Evolutionary conservation across 345 rosid species (phyloP), one percentile per base, ranked within the genome.

Genomic region (Rhodamnia rubescens): DNA sequence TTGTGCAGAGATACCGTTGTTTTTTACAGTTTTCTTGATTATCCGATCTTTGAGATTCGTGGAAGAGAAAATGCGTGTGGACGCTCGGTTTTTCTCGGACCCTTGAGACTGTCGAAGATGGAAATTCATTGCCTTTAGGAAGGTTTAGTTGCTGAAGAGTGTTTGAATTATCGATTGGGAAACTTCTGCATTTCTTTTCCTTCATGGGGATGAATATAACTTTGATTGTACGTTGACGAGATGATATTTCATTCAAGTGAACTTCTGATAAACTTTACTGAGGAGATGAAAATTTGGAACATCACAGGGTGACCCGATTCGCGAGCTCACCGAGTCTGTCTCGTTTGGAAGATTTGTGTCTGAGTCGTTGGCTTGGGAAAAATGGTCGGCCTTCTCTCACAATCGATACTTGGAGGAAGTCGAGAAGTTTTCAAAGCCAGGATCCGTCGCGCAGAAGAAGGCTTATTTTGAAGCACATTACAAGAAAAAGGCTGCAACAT

Each of bases 401-500:
- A 97, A 97, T 47, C 98, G 94, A 61, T 93, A 95, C 91, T 87
- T 95, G 86, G 99, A 97, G 88, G 99, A 97, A 88, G 96, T 92
- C 4, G 95, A 96, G 92, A 95, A 90, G 86, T 92, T 90, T 80
- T 92, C 98, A 5, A 95, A 90, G 87, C 98, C 98, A 50, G 99
- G 99, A 53, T 90, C 97, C 87, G 99, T 97, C 83, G 99, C 99
- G 47, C 89, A 93, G 90, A 97, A 92, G 96, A 96, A 88, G 87
- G 99, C 99, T 9, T 96, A 88, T 82, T 97, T 97, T 78, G 99
- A 97, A 90, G 98, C 95, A 85, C 96, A 92, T 88, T 95, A 92
- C 90, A 94, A 91, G 93, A 92, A 85, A 87, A 92, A 93, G 89
- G 98, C 99, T 83, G 93, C 94, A 54, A 87, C 90, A 14, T 89